Percentiles rank a stretch among this genome's conserved stretches.
These are phyloP conservation scores for Scheffersomyces cryptocercus DNA, from an alignment of 1,139 yeast species.

Conservation along the genomic window DNA sequence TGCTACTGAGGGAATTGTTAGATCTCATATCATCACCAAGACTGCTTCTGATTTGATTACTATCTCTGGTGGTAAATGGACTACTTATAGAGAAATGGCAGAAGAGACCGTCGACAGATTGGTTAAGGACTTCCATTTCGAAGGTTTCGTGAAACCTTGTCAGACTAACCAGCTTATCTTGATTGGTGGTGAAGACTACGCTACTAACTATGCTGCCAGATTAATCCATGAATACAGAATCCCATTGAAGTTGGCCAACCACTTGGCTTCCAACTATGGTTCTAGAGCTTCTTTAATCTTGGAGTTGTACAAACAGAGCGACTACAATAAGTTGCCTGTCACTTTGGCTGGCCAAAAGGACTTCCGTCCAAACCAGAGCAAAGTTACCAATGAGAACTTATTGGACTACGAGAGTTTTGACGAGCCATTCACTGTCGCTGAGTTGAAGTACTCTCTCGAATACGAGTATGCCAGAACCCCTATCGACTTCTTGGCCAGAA, in stretches of 20 bases:
- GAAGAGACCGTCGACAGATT: slow-evolving; percentile 86
- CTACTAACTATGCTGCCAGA: slow-evolving; percentile 72
- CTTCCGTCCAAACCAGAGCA: slow-evolving; percentile 35
- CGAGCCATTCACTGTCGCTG: slow-evolving; percentile 92
- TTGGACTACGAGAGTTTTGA: slow-evolving; percentile 57
- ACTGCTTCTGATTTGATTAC: slow-evolving; percentile 79
- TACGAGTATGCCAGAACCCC: slow-evolving; percentile 90
- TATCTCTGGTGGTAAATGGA: slow-evolving; percentile 98
- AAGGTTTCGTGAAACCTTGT: slow-evolving; percentile 48
- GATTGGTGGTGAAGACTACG: slow-evolving; percentile 73
- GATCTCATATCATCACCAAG: slow-evolving; percentile 80
- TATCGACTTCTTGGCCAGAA: slow-evolving; percentile 86
- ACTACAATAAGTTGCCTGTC: slow-evolving; percentile 60
- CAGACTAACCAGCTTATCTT: slow-evolving; percentile 63
- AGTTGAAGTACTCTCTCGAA: slow-evolving; percentile 76
- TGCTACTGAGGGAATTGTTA: slow-evolving; percentile 79
- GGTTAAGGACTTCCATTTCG: slow-evolving; percentile 51
- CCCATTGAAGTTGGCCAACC: slow-evolving; percentile 76
- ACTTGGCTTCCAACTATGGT: slow-evolving; percentile 86
- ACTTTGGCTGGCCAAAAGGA: slow-evolving; percentile 51
- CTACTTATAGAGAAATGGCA: slow-evolving; percentile 97
- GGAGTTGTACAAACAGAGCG: slow-evolving; percentile 57
- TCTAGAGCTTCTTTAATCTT: slow-evolving; percentile 82
- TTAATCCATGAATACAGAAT: slow-evolving; percentile 78
- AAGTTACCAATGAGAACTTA: slow-evolving; percentile 34